Base-by-base conservation (phyloP, 1,284 basidiomycete genomes). In the Cutaneotrichosporon sp. region DNA sequence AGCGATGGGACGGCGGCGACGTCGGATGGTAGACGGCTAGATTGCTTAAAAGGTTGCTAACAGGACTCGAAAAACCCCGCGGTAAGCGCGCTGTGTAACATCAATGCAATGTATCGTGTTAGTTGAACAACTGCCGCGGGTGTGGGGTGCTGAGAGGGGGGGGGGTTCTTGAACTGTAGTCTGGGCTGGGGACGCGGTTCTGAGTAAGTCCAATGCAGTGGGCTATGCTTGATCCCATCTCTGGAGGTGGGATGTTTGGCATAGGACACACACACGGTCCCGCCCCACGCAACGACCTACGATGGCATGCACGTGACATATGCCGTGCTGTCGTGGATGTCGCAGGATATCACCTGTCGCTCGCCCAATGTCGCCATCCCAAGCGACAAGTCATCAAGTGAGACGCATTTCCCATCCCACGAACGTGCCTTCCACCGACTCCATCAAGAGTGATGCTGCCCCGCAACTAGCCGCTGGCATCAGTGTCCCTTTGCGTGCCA, bases 1-100 rank as follows among this genome's bases (percentile, higher is more conserved):
- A 85, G 61, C 81, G 83, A 1, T 94, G 87, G 77, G 80, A 79
- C 18, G 85, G 86, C 11, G 86, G 85, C 1, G 88, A 91, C 47
- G 88, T 90, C 26, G 89, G 88, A 47, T 79, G 77, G 77, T 79
- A 71, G 57, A 42, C 47, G 13, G 32, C 47, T 11, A 26, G 13
- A 34, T 13, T 26, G 26, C 46, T 7, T 22, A 10, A 30, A 30
- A 53, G 22, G 30, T 5, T 32, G 30, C n/a, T n/a, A n/a, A 18
- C 5, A 42, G 40, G 10, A 14, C 14, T 42, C 40, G 5, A 13
- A 16, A 18, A 46, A 46, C 18, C 18, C 18, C 42, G 6, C 6
- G 18, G 18, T 18, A 46, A 46, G 18, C 42, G 18, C 42, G 42
- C 42, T 13, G 11, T 18, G 42, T 46, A 46, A 18, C 42, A 46